phyloP scores from a whole-genome alignment of 768 basidiomycete genomes.

The Mycena amicta region DNA sequence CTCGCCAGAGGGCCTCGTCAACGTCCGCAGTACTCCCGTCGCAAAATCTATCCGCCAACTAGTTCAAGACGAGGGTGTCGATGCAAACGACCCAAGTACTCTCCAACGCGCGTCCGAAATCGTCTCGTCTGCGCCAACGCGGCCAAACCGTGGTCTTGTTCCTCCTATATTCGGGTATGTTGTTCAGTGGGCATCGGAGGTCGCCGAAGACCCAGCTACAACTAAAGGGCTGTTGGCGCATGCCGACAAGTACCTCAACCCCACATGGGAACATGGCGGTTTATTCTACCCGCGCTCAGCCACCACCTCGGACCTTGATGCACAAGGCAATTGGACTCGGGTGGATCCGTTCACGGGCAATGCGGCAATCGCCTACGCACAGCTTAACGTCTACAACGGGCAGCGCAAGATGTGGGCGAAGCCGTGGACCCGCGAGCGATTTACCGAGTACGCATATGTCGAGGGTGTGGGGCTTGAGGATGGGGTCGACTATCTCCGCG shows the following conservation, averaged over 20 bases:
- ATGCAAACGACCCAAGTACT: conserved; percentile 5
- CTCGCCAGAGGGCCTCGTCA: conserved; percentile 6
- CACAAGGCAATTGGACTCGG: conserved; percentile 9
- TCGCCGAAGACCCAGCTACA: conserved; percentile 6
- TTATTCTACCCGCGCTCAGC: conserved; percentile 13
- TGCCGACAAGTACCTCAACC: conserved; percentile 12
- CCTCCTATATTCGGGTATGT: conserved; percentile 13
- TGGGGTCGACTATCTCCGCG: conserved; percentile 13
- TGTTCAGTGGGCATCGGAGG: conserved; percentile 11
- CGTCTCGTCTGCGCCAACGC: conserved; percentile 7
- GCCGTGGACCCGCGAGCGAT: conserved; percentile 14
- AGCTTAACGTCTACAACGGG: conserved; percentile 17
- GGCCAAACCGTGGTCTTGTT: neutral
- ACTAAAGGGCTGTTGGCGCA: conserved; percentile 10
- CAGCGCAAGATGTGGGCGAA: conserved; percentile 15
- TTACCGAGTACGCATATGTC: conserved; percentile 1
- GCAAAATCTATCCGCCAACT: conserved; percentile 5
- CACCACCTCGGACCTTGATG: conserved; percentile 5
- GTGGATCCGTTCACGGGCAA: conserved; percentile 15
- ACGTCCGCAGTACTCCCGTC: conserved; percentile 7
- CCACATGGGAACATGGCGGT: conserved; percentile 17
- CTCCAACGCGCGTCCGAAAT: conserved; percentile 2
- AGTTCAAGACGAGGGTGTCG: conserved; percentile 5
- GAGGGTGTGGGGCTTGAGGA: conserved; percentile 11
- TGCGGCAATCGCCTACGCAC: conserved; percentile 13